phyloP scores from a whole-genome alignment of 495 filamentous ascomycete species.

The Cetradonia linearis region DNA sequence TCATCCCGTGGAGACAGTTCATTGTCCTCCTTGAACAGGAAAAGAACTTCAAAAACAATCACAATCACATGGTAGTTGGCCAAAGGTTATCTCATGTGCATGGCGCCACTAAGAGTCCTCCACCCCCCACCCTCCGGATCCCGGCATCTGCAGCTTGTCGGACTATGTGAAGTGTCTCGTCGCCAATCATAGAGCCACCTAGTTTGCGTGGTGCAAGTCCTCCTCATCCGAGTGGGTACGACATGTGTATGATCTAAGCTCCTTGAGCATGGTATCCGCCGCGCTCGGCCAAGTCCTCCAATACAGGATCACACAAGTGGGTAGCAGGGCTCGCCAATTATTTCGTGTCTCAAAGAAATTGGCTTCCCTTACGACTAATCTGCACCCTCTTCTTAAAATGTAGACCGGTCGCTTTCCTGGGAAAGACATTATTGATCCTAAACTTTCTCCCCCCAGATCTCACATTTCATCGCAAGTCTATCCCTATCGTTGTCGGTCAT shows the following conservation, averaged over 20 bases:
- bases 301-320: neutral
- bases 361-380: neutral
- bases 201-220: neutral
- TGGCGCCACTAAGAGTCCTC: conserved; percentile 1
- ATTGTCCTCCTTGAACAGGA: neutral
- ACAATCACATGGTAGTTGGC: neutral
- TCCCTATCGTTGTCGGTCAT: neutral
- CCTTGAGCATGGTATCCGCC: neutral
- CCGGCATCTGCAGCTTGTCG: neutral
- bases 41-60: neutral
- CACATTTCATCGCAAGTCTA: neutral
- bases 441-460: neutral
- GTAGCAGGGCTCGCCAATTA: neutral
- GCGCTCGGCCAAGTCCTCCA: neutral
- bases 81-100: neutral
- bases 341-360: neutral
- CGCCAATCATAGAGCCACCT: neutral
- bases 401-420: neutral
- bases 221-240: neutral
- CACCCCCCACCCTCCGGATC: neutral
- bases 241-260: neutral
- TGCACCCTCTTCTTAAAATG: neutral
- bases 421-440: neutral
- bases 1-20: neutral
- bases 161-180: neutral